A percentile compares a stretch with the other conserved stretches of the same genome.
These are phyloP conservation scores for Fusarium cicatricum DNA, from an alignment of 2,329 filamentous ascomycete genomes.

Conservation along the genomic window DNA sequence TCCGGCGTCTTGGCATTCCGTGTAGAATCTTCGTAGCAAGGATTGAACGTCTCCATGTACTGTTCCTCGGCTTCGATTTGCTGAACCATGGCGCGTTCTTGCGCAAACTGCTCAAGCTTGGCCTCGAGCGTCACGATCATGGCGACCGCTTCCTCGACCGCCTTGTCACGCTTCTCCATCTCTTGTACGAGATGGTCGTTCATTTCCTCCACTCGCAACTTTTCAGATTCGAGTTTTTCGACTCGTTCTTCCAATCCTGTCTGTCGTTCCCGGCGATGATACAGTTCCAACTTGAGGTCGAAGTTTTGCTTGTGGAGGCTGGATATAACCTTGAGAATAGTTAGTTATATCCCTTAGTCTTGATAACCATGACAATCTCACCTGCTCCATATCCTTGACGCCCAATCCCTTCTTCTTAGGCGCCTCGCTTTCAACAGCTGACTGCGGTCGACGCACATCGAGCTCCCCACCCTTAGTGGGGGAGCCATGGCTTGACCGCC, in stretches of 20 bases:
- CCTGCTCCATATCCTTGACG: constrained; percentile 73
- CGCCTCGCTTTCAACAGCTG: constrained; percentile 51
- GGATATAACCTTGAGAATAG: constrained; percentile 64
- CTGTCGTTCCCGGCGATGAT: constrained; percentile 72
- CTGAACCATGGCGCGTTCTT: constrained; percentile 62
- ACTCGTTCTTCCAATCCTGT: constrained; percentile 65
- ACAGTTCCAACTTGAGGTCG: constrained; percentile 77
- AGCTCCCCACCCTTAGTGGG: constrained; percentile 48
- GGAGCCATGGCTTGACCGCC: constrained; percentile 49
- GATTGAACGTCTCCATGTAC: constrained; percentile 46
- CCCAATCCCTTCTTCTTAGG: constrained; percentile 64
- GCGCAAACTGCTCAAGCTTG: constrained; percentile 61
- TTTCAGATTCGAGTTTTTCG: constrained; percentile 63
- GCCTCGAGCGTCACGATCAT: constrained; percentile 74
- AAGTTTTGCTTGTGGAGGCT: constrained; percentile 80
- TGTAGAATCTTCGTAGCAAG: constrained; percentile 36
- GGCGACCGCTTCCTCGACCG: constrained; percentile 73
- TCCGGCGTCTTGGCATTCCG: constrained; percentile 29
- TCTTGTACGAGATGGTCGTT: constrained; percentile 67
- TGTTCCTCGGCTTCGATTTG: constrained; percentile 56
- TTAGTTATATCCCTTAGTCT: constrained; percentile 3
- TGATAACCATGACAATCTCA: constrained; percentile 44
- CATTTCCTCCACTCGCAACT: constrained; percentile 62
- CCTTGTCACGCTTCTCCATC: constrained; percentile 73
- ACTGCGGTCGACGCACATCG: constrained; percentile 53